These are phyloP conservation scores for Hirschfeldia incana DNA, from an alignment of 345 rosid species.

Conservation along the genomic window DNA sequence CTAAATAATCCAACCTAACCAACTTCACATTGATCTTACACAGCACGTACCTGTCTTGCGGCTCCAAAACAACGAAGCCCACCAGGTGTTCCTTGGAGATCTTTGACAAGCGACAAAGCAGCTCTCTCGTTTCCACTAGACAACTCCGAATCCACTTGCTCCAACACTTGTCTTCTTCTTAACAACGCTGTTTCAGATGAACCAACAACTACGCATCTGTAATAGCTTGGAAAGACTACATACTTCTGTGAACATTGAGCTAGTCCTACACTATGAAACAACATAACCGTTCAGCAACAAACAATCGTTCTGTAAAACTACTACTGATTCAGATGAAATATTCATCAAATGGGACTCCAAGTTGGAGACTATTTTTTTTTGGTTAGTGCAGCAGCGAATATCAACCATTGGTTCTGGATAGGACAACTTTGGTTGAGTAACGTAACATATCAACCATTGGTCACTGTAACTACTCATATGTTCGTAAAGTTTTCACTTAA, in stretches of 20 bases:
- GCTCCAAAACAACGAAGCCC: conserved; percentile 81
- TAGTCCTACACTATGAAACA: conserved; percentile 34
- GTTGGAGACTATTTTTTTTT: not conserved
- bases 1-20: too few species aligned
- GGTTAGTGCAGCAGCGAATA: not conserved
- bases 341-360: conserved; percentile 1
- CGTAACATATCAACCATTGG: not conserved
- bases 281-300: conserved; percentile 49
- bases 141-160: conserved; percentile 69
- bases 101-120: conserved; percentile 68
- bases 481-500: too few species aligned
- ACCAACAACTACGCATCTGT: conserved; percentile 33
- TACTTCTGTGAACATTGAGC: conserved; percentile 30
- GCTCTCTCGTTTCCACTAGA: conserved; percentile 75
- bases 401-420: conserved; percentile 32
- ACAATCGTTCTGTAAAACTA: not conserved
- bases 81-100: conserved; percentile 72
- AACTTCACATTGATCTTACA: not conserved
- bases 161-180: conserved; percentile 48
- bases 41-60: conserved; percentile 60
- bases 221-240: conserved; percentile 14
- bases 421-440: not conserved
- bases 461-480: not conserved
- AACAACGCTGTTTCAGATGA: conserved; percentile 50
- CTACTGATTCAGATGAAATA: not conserved